These are phyloP conservation scores for Ascobolus immersus DNA, from an alignment of 495 filamentous ascomycete species.

Conservation along the genomic window DNA sequence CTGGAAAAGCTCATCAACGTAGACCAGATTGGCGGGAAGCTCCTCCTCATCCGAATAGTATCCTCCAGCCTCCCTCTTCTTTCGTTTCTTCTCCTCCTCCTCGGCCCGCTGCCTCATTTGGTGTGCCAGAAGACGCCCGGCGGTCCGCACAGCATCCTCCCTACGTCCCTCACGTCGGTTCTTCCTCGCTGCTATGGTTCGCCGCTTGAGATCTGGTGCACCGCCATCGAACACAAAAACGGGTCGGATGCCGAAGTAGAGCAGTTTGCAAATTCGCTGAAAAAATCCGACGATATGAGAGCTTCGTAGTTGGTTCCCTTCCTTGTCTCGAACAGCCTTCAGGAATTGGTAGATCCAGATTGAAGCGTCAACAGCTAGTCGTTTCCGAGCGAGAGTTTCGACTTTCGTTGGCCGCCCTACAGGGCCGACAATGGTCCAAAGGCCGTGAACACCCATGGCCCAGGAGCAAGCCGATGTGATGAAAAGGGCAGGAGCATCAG, in stretches of 20 bases:
- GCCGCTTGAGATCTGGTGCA: constrained; percentile 69
- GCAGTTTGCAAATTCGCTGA: constrained; percentile 82
- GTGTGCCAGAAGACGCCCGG: constrained; percentile 66
- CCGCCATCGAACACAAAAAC: constrained; percentile 98
- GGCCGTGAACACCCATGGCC: constrained; percentile 98
- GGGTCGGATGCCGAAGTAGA: constrained; percentile 87
- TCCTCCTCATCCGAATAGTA: constrained; percentile 35
- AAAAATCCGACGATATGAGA: constrained; percentile 94
- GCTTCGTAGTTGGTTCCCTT: constrained; percentile 88
- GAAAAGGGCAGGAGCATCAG: background rate
- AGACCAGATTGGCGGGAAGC: constrained; percentile 49
- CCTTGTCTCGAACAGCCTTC: constrained; percentile 93
- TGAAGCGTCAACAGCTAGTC: constrained; percentile 85
- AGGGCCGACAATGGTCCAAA: constrained; percentile 85
- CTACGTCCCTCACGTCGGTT: constrained; percentile 59
- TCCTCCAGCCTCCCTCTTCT: constrained; percentile 21
- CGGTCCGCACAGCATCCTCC: constrained; percentile 79
- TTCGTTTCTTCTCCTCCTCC: constrained; percentile 41
- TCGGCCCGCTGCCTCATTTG: constrained; percentile 78
- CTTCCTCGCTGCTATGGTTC: constrained; percentile 62
- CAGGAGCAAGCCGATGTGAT: constrained; percentile 10
- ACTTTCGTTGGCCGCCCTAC: constrained; percentile 79
- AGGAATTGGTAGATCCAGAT: constrained; percentile 99
- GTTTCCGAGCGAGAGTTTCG: constrained; percentile 80
- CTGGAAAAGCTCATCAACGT: constrained; percentile 72